phyloP scores from a whole-genome alignment of 805 yeast species.

The Yamadazyma kitorensis region DNA sequence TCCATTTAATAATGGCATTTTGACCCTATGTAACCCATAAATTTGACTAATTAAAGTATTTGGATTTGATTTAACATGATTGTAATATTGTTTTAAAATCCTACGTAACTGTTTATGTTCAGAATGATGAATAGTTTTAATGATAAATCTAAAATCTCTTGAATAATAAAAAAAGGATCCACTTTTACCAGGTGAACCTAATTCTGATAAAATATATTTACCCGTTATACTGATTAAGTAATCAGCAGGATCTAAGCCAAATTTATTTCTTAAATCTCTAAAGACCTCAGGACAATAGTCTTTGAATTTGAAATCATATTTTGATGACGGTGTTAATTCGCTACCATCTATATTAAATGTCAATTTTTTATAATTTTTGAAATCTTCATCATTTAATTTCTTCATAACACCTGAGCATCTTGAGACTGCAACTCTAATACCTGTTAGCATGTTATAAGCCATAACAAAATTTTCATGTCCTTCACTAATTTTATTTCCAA shows the following conservation, averaged over 20 bases:
- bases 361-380: constrained; percentile 67
- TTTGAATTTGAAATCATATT: constrained; percentile 93
- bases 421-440: constrained; percentile 92
- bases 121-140: constrained; percentile 90
- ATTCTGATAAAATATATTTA: constrained; percentile 84
- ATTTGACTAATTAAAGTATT: constrained; percentile 91
- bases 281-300: constrained; percentile 96
- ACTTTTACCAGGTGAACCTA: constrained; percentile 95
- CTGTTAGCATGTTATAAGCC: constrained; percentile 97
- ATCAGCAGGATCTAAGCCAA: constrained; percentile 94
- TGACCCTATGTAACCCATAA: constrained; percentile 91
- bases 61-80: constrained; percentile 80
- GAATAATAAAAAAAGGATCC: constrained; percentile 96
- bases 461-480: constrained; percentile 91
- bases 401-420: constrained; percentile 84
- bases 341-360: constrained; percentile 86
- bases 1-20: constrained; percentile 70
- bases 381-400: constrained; percentile 68
- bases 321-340: constrained; percentile 88
- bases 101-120: constrained; percentile 83
- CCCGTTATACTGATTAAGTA: constrained; percentile 90
- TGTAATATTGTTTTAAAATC: constrained; percentile 71
- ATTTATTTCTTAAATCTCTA: constrained; percentile 72
- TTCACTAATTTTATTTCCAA: constrained; percentile 82
- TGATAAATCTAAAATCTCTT: constrained; percentile 88